Conservation (phyloP, 352 stramenopile species). For the Plasmopara halstedii region DNA sequence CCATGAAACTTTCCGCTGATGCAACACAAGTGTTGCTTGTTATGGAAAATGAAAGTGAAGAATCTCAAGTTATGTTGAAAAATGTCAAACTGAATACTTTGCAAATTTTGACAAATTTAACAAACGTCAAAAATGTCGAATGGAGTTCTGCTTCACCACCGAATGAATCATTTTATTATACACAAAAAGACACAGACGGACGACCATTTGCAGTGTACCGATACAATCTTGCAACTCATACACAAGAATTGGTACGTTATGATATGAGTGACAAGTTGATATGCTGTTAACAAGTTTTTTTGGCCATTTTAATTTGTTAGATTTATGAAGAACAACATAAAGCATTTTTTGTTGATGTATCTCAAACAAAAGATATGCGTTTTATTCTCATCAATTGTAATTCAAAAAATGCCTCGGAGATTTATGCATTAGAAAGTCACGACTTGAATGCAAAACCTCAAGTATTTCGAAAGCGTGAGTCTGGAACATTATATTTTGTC, state of each 20-base stretch:
- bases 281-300: not conserved
- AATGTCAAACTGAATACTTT: constrained; percentile 29
- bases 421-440: constrained; percentile 39
- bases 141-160: constrained; percentile 26
- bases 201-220: constrained; percentile 57
- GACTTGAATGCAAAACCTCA: constrained; percentile 22
- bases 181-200: constrained; percentile 51
- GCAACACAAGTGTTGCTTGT: constrained; percentile 52
- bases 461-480: constrained; percentile 40
- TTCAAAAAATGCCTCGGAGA: constrained; percentile 83
- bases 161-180: constrained; percentile 59
- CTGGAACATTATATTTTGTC: constrained; percentile 75
- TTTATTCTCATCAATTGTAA: constrained; percentile 86
- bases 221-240: constrained; percentile 40
- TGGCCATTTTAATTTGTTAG: constrained; percentile 18
- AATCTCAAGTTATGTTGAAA: constrained; percentile 42
- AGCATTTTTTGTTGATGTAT: constrained; percentile 81
- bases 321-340: constrained; percentile 70
- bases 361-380: constrained; percentile 68
- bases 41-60: constrained; percentile 62
- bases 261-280: too few relatives aligned
- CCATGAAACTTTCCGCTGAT: constrained; percentile 74
- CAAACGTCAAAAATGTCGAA: constrained; percentile 63
- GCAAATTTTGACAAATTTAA: constrained; percentile 24
- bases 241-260: constrained; percentile 46